These are phyloP conservation scores for Stromatinia cepivora DNA, from an alignment of 2,329 filamentous ascomycete genomes.

Conservation along the genomic window DNA sequence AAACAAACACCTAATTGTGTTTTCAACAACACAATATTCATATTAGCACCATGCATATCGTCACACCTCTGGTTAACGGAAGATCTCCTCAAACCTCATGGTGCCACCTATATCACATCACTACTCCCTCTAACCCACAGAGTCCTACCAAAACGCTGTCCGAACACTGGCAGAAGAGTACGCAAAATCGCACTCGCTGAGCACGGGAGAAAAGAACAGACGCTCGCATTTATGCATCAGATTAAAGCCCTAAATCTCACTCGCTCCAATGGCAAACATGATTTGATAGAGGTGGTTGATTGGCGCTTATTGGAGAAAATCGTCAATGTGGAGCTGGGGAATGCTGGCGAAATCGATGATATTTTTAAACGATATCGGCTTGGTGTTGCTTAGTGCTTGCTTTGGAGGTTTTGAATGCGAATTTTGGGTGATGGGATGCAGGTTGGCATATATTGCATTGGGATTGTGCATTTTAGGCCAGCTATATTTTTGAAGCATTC, in stretches of 20 bases:
- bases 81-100: constrained; percentile 33
- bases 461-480: too few relatives aligned
- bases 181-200: constrained; percentile 43
- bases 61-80: constrained; percentile 28
- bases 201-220: constrained; percentile 36
- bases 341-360: constrained; percentile 39
- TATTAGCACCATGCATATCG: constrained; percentile 36
- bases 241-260: constrained; percentile 34
- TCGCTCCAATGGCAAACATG: constrained; percentile 34
- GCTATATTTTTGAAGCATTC: too few relatives aligned
- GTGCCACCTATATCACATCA: constrained; percentile 28
- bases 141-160: constrained; percentile 27
- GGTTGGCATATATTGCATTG: neutral
- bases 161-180: constrained; percentile 28
- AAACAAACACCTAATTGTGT: constrained; percentile 25
- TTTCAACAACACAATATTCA: constrained; percentile 32
- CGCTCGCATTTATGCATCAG: constrained; percentile 38
- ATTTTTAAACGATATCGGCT: constrained; percentile 29
- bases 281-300: constrained; percentile 43
- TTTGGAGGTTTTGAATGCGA: neutral
- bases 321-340: constrained; percentile 42
- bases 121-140: constrained; percentile 25
- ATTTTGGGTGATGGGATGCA: too few relatives aligned
- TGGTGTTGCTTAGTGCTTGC: constrained; percentile 14
- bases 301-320: constrained; percentile 47